These are phyloP conservation scores for Leersia perrieri DNA, from an alignment of 176 grass and related monocot genomes.

Conservation along the genomic window DNA sequence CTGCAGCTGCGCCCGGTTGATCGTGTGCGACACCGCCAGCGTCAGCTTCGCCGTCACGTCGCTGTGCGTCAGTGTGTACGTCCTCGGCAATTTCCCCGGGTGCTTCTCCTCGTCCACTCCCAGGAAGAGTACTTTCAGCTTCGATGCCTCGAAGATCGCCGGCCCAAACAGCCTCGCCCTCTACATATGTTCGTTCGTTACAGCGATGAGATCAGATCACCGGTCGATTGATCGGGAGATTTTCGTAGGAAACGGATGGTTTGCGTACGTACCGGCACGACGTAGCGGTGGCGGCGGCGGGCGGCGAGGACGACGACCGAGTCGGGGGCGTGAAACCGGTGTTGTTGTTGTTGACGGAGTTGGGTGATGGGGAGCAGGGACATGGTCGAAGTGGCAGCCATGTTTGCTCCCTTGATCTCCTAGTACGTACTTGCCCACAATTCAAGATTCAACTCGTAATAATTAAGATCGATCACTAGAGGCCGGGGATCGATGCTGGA, in stretches of 20 bases:
- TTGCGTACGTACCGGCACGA: conserved; percentile 43
- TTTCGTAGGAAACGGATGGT: background rate
- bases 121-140: conserved; percentile 93
- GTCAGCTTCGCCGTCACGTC: conserved; percentile 82
- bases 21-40: conserved; percentile 76
- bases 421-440: too few relatives aligned
- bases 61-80: conserved; percentile 98
- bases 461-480: background rate
- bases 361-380: conserved; percentile 59
- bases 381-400: conserved; percentile 47
- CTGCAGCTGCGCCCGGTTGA: conserved; percentile 89
- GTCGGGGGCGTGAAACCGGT: background rate
- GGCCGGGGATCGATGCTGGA: background rate
- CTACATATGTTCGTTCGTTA: background rate
- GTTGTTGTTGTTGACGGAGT: conserved; percentile 34
- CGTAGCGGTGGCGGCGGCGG: conserved; percentile 27
- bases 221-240: background rate
- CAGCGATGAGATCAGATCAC: background rate
- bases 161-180: conserved; percentile 86
- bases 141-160: conserved; percentile 91
- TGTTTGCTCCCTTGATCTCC: background rate
- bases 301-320: conserved; percentile 31
- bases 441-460: background rate
- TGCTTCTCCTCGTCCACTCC: conserved; percentile 63
- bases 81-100: conserved; percentile 55